A percentile compares a stretch with the other conserved stretches of the same genome.
Conservation (phyloP, 2,329 filamentous ascomycete genomes). For the Venturia oleaginea region DNA sequence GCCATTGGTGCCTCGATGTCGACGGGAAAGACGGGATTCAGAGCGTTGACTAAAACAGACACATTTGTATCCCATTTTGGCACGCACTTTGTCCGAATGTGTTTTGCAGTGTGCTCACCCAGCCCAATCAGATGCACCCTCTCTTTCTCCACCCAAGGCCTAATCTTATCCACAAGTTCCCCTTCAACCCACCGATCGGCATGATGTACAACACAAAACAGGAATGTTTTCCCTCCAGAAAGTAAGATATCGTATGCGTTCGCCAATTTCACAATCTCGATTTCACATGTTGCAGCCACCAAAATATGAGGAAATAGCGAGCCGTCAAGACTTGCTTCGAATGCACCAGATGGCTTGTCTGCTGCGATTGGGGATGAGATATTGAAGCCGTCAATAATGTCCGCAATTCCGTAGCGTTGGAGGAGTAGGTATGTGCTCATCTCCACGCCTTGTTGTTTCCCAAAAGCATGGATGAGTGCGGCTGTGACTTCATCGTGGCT, state of each 20-base stretch:
- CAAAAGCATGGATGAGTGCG: slow-evolving; percentile 23
- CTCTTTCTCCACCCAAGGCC: slow-evolving; percentile 19
- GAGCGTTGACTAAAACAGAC: slow-evolving; percentile 17
- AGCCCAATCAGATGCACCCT: slow-evolving; percentile 21
- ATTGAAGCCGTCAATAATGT: slow-evolving; percentile 21
- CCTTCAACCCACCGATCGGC: slow-evolving; percentile 20
- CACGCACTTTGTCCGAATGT: slow-evolving; percentile 16
- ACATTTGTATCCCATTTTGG: slow-evolving; percentile 10
- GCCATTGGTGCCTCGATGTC: slow-evolving; percentile 3
- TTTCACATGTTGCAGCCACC: slow-evolving; percentile 22
- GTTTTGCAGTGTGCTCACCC: slow-evolving; percentile 20
- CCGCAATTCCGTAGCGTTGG: slow-evolving; percentile 21
- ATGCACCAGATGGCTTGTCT: slow-evolving; percentile 10
- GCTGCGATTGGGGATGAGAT: slow-evolving; percentile 15
- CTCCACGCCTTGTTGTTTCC: slow-evolving; percentile 18
- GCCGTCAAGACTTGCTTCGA: not conserved
- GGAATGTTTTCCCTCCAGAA: slow-evolving; percentile 19
- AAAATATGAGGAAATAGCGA: slow-evolving; percentile 20
- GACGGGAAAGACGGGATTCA: slow-evolving; percentile 23
- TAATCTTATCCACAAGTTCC: slow-evolving; percentile 16
- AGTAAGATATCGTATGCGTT: slow-evolving; percentile 18
- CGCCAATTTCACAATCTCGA: slow-evolving; percentile 17
- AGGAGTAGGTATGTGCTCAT: slow-evolving; percentile 20
- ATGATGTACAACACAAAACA: slow-evolving; percentile 22
- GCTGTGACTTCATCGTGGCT: slow-evolving; percentile 25